Base-by-base conservation (phyloP, 805 yeast genomes). In the Phaffomyces opuntiae region DNA sequence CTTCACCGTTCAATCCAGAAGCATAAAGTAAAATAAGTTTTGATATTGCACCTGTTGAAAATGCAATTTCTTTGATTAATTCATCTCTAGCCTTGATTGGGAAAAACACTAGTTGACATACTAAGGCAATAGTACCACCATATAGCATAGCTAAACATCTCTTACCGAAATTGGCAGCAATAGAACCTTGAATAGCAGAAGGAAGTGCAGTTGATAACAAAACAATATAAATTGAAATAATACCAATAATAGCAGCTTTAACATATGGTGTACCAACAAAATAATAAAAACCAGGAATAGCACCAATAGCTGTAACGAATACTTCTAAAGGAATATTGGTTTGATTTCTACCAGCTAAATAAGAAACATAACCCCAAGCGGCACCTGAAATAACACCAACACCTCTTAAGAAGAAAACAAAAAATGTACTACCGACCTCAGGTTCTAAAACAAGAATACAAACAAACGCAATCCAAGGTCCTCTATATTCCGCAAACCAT, bases 401-500 rank as follows among this genome's bases (percentile, higher is more conserved):
- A 11, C 69, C 69, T 53, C 80, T 66, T 1, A 73, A 51, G 40
- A 74, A 66, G 49, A 72, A 70, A 5, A 71, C 72, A 63, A 68
- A 71, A 41, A 73, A 67, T 1, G 80, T 73, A 16, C 69, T 73
- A 13, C 80, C 80, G 14, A 75, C 67, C 7, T 76, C 71, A 0
- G 77, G 74, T 49, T 75, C 80, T 26, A 74, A 46, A 24, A 72
- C 73, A 39, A 75, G 54, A 31, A 71, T 70, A 49, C 77, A 74
- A 6, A 74, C 76, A 61, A 75, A 75, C 26, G 79, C 80, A 7
- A 73, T 68, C 80, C 80, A 75, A 1, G 74, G 60, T 37, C 79
- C 80, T 49, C 73, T 66, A 31, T 68, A 65, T 16, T 67, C 64
- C n/a, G 58, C 59, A 49, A 73, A 75, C 80, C 80, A 75, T n/a